These are phyloP conservation scores for Rhizomucor miehei DNA, from an alignment of 371 early-diverging fungal genomes.

Conservation along the genomic window DNA sequence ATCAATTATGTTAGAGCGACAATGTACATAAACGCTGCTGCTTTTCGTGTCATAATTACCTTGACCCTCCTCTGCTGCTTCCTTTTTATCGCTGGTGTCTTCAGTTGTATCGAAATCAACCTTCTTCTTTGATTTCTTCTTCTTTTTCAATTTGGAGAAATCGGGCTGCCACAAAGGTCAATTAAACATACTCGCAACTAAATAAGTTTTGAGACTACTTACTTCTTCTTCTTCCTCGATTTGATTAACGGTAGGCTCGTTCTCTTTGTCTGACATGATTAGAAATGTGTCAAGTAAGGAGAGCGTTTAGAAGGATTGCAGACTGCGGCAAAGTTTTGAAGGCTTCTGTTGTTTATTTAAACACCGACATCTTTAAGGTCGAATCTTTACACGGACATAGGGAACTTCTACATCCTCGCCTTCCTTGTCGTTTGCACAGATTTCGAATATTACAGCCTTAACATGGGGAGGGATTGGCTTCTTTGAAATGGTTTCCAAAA, in stretches of 20 bases:
- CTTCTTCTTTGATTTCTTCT: constrained; percentile 59
- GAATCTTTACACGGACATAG: constrained; percentile 42
- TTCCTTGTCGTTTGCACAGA: constrained; percentile 85
- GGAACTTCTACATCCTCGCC: constrained; percentile 88
- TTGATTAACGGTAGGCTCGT: constrained; percentile 40
- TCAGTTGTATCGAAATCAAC: constrained; percentile 45
- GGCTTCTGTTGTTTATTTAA: constrained; percentile 6
- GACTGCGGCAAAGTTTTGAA: no score
- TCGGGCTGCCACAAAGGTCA: constrained; percentile 25
- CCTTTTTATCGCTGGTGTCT: constrained; percentile 22
- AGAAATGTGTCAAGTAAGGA: no score
- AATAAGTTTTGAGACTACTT: neutral
- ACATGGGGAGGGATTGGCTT: constrained; percentile 87
- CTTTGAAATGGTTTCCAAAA: constrained; percentile 83
- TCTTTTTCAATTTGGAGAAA: constrained; percentile 53
- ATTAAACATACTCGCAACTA: neutral
- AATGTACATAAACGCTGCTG: neutral
- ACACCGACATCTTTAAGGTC: constrained; percentile 19
- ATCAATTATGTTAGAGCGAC: neutral
- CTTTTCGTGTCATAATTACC: constrained; percentile 43
- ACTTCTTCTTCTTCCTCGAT: constrained; percentile 46
- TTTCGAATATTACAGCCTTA: constrained; percentile 79
- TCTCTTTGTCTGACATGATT: constrained; percentile 34
- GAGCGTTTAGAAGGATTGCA: no score
- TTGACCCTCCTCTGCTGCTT: neutral